Conservation (phyloP, 257 asterid species). For the Rhazya stricta region DNA sequence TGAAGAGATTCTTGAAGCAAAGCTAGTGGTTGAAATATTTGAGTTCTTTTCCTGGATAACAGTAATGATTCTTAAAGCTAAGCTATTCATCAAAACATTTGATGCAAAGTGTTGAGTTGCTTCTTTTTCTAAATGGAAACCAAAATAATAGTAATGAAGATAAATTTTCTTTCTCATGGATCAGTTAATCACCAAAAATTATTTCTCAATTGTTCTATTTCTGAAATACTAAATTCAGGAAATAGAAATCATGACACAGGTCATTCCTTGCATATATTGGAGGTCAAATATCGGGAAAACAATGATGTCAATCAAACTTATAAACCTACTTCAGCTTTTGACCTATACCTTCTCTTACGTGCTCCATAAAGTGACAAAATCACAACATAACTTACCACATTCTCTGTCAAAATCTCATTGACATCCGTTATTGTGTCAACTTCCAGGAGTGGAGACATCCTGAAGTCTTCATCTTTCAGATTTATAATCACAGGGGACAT, state of each 20-base stretch:
- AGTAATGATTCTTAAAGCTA: neutral
- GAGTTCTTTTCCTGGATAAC: neutral
- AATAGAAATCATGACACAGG: neutral
- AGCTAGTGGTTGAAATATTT: neutral
- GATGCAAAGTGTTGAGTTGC: neutral
- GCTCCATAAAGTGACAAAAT: neutral
- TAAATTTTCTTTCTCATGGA: neutral
- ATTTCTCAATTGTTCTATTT: neutral
- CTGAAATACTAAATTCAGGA: neutral
- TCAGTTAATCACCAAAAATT: neutral
- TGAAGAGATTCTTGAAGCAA: neutral
- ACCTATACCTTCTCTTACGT: neutral
- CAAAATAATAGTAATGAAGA: neutral
- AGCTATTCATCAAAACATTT: neutral
- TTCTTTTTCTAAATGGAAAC: neutral
- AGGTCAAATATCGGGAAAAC: neutral
- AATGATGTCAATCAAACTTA: neutral
- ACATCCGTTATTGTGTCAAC: neutral
- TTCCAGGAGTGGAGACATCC: slow-evolving; percentile 3
- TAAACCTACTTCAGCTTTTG: neutral
- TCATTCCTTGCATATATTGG: neutral
- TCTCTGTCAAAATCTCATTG: neutral
- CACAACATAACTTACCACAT: neutral
- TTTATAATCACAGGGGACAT: neutral
- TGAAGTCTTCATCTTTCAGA: slow-evolving; percentile 36